Conservation (phyloP, 2,329 filamentous ascomycete species). For the Ploettnerulaceae sp. region DNA sequence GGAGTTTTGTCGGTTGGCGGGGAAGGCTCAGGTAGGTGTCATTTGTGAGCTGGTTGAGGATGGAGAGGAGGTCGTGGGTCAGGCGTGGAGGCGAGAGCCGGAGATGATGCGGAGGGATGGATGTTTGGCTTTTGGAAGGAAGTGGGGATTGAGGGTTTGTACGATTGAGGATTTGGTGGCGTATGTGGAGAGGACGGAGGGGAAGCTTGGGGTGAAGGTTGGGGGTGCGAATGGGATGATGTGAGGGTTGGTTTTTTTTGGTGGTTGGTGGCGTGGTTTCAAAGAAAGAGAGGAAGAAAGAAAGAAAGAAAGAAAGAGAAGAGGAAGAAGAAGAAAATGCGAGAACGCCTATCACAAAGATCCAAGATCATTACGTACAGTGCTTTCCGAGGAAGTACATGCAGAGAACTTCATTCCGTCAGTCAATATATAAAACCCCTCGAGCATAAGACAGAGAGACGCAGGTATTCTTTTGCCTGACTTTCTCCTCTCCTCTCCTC, state of each 20-base stretch:
- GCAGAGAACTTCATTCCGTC: too few relatives aligned
- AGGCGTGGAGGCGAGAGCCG: constrained; percentile 58
- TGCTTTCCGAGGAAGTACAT: too few relatives aligned
- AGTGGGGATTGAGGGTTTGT: constrained; percentile 87
- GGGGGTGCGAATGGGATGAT: constrained; percentile 22
- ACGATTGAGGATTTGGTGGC: constrained; percentile 87
- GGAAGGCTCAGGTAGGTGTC: constrained; percentile 70
- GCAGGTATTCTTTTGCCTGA: too few relatives aligned
- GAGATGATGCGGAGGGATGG: constrained; percentile 91
- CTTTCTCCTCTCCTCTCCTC: too few relatives aligned
- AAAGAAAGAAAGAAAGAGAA: too few relatives aligned
- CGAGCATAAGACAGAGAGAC: too few relatives aligned
- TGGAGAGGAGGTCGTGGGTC: constrained; percentile 65
- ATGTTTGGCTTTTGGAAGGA: constrained; percentile 81
- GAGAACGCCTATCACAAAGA: too few relatives aligned
- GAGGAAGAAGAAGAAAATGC: too few relatives aligned
- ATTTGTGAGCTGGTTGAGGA: constrained; percentile 93
- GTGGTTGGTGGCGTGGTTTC: too few relatives aligned
- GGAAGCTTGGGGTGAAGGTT: constrained; percentile 26
- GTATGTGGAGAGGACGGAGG: constrained; percentile 42
- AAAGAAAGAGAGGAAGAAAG: too few relatives aligned
- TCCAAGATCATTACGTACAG: too few relatives aligned
- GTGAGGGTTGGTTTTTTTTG: constrained; percentile 8
- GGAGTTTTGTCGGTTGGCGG: constrained; percentile 82
- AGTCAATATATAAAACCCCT: too few relatives aligned